Evolutionary conservation across 495 filamentous ascomycete species (phyloP).

Genomic region (Podospora pseudocomata): DNA sequence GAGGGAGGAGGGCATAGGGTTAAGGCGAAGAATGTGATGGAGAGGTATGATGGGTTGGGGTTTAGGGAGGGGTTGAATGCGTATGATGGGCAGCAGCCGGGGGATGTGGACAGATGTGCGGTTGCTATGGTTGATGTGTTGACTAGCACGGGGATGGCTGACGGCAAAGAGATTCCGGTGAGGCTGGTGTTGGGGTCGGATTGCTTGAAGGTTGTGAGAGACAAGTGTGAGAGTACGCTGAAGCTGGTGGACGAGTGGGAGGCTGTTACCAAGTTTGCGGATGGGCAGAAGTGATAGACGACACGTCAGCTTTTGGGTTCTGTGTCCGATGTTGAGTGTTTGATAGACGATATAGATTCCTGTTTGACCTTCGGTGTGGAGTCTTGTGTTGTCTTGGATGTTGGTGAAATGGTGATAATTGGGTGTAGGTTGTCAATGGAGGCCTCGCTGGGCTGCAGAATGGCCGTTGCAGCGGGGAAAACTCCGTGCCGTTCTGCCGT

Average conservation of each 20-base stretch:
- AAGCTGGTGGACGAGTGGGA: conserved; percentile 37
- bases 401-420: not conserved
- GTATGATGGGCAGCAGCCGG: conserved; percentile 37
- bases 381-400: not conserved
- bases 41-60: conserved; percentile 29
- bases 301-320: conserved; percentile 11
- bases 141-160: conserved; percentile 36
- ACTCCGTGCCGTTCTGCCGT: not conserved
- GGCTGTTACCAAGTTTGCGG: conserved; percentile 22
- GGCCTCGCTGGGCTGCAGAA: not conserved
- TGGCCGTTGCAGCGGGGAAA: not conserved
- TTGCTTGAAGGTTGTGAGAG: conserved; percentile 25
- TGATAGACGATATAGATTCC: not conserved
- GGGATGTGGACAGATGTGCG: conserved; percentile 46
- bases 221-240: conserved; percentile 33
- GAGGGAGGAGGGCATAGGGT: conserved; percentile 27
- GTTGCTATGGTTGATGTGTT: conserved; percentile 45
- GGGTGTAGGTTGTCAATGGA: not conserved
- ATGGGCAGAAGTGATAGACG: conserved; percentile 4
- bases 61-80: conserved; percentile 23
- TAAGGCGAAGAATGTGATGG: conserved; percentile 30
- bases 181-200: conserved; percentile 37
- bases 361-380: not conserved
- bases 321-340: not conserved
- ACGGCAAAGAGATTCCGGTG: conserved; percentile 32